Evolutionary conservation across 208 protist genomes (phyloP).

Genomic region (Novymonas esmeraldas): DNA sequence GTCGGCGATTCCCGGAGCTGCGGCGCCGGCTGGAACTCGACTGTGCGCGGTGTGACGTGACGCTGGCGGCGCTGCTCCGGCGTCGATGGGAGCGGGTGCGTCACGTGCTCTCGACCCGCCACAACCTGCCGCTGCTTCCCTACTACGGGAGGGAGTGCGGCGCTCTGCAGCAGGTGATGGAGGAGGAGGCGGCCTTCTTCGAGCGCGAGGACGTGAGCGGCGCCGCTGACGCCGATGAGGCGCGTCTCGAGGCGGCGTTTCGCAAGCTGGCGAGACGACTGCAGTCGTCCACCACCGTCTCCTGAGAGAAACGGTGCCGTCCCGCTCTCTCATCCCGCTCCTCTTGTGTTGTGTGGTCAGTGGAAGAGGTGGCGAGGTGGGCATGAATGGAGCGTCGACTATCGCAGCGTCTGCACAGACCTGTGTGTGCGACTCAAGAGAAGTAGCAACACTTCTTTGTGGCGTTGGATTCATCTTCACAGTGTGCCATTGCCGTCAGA

Average conservation of each 20-base stretch:
- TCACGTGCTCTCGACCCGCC: conserved; percentile 46
- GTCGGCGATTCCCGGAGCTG: conserved; percentile 40
- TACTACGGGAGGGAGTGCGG: conserved; percentile 76
- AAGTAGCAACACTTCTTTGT: no score
- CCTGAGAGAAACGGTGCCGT: neutral
- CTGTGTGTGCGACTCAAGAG: no score
- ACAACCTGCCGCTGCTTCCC: conserved; percentile 43
- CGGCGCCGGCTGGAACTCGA: conserved; percentile 46
- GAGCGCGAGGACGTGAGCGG: conserved; percentile 24
- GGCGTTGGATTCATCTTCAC: no score
- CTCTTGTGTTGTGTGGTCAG: no score
- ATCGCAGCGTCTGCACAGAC: no score
- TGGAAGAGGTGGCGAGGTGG: no score
- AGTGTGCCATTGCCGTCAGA: no score
- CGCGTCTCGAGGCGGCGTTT: conserved; percentile 12
- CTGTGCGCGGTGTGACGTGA: conserved; percentile 61
- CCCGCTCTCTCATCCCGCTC: no score
- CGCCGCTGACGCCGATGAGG: conserved; percentile 4
- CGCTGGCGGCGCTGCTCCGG: conserved; percentile 50
- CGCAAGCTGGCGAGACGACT: conserved; percentile 17
- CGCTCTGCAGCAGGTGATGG: conserved; percentile 73
- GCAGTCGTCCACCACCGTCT: neutral
- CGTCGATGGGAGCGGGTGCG: conserved; percentile 63
- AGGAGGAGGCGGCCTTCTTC: conserved; percentile 79
- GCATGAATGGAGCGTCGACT: no score